phyloP scores from a whole-genome alignment of 2,329 filamentous ascomycete species.

The Fusarium mexicanum region DNA sequence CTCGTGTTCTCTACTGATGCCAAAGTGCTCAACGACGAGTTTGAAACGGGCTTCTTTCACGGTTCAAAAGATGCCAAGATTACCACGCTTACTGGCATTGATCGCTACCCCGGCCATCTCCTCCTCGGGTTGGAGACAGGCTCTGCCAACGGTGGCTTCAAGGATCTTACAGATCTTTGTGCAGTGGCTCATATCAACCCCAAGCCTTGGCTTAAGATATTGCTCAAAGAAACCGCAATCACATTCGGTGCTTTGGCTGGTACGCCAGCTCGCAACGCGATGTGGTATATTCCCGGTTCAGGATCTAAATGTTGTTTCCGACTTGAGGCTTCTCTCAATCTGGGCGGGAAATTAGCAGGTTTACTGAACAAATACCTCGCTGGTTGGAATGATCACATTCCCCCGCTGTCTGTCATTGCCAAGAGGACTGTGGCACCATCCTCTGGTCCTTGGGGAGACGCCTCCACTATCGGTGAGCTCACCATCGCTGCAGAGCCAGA shows the following conservation, averaged over 20 bases:
- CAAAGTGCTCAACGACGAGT: background rate
- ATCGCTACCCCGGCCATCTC: background rate
- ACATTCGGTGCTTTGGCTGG: background rate
- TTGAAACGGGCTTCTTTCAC: accelerated
- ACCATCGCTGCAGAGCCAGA: background rate
- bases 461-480: background rate
- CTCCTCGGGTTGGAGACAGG: accelerated
- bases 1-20: background rate
- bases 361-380: background rate
- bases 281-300: background rate
- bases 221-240: accelerated
- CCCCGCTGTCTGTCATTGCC: accelerated
- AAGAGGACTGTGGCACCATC: background rate
- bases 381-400: accelerated
- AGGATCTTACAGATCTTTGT: background rate
- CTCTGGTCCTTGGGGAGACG: background rate
- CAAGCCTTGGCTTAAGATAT: background rate
- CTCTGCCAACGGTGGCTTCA: background rate
- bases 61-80: accelerated
- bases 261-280: background rate
- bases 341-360: accelerated
- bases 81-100: background rate
- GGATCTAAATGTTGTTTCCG: accelerated
- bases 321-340: background rate
- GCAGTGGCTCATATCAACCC: background rate